Evolutionary conservation across 192 early-diverging fungal genomes (phyloP), one percentile per base, ranked within the genome.

Genomic region (Phlyctochytrium arcticum): DNA sequence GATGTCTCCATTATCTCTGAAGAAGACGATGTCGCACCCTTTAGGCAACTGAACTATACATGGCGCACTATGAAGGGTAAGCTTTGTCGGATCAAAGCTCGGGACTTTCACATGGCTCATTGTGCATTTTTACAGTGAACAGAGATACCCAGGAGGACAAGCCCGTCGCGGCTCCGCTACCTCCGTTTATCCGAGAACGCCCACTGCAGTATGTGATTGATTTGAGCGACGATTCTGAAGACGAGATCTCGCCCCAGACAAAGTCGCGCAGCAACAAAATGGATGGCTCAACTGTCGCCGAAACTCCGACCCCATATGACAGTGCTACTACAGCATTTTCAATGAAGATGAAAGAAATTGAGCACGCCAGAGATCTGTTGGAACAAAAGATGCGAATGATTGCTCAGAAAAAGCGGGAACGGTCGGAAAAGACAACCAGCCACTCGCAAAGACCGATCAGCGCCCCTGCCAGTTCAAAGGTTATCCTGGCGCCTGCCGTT

Each of bases 141-240:
- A n/a, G n/a, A n/a, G n/a, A n/a, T n/a, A n/a, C n/a, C n/a, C n/a
- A n/a, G n/a, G n/a, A n/a, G n/a, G n/a, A n/a, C n/a, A n/a, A n/a
- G n/a, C n/a, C n/a, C n/a, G n/a, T n/a, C n/a, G n/a, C n/a, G n/a
- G 10, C 37, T 10, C 64, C 21, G 59, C 62, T 30, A 23, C 24
- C 21, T 21, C 27, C 29, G 23, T 32, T 68, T 9, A 54, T 69
- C 32, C 19, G 19, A 9, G 58, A 69, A 27, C 29, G 33, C 6
- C 59, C 35, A 12, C 30, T n/a, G 0, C 60, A 62, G 30, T 54
- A 39, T 37, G 49, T 61, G 17, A 69, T 69, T 32, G 58, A 69
- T 15, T 36, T 69, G 8, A 62, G 51, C 26, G 67, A 69, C 30
- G 49, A 46, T 48, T 29, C 56, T 7, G 63, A 65, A n/a, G 50